Evolutionary conservation across 1,284 basidiomycete genomes (phyloP), one percentile per base, ranked within the genome.

Genomic region (Ceratobasidium sp.): DNA sequence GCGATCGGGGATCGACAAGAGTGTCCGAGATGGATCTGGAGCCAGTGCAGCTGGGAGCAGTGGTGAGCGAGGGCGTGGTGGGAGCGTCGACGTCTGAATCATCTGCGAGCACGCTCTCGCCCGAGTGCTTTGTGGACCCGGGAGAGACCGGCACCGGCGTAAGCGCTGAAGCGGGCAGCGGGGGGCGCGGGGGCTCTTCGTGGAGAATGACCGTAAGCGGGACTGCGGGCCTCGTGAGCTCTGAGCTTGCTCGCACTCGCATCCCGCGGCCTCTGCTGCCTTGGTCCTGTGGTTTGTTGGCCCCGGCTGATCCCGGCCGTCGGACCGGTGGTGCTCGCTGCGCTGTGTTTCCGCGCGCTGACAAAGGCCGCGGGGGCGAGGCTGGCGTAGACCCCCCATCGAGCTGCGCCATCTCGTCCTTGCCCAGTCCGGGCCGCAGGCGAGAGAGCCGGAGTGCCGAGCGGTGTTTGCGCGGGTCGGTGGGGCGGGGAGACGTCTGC

Each of bases 241-340:
- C 62, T 42, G 62, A 66, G 62, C 62, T 66, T 16, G 62, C 62
- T 3, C 62, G 62, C 39, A 66, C 41, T 11, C 62, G 62, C 62
- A 66, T 66, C 5, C 52, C 62, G 6, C 52, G 9, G 14, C 50
- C 52, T 50, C 25, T 50, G 19, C 42, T 21, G 19, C 33, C 19
- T n/a, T n/a, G 42, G 16, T 21, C 5, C 2, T 29, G 23, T 52
- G 23, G 21, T 11, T 21, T 52, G 6, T 52, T 36, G n/a, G n/a
- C 30, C 21, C 60, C 60, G 13, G 60, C 60, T n/a, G 60, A 64
- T 30, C 60, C 60, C 19, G 60, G 60, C 13, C 60, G 50, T 25
- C 60, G 60, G 9, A 41, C 8, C 8, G 50, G 9, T 7, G n/a
- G 11, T 11, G 23, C 29, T 11, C 33, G 52, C 27, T 39, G 52